These are phyloP conservation scores for Cucurbita pepo DNA, from an alignment of 306 rosid species.

Conservation along the genomic window DNA sequence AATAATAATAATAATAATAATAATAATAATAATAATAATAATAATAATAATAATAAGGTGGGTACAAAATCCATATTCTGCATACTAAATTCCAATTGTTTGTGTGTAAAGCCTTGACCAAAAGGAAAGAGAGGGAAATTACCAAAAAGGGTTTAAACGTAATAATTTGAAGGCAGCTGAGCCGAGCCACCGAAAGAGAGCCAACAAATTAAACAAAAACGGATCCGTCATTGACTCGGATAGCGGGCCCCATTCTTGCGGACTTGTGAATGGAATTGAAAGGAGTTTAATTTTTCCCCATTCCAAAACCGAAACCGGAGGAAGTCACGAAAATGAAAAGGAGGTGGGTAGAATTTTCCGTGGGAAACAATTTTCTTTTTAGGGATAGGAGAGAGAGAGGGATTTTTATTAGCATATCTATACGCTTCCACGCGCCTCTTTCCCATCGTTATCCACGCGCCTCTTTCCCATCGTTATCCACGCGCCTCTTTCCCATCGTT, in stretches of 20 bases:
- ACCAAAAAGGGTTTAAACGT: not conserved
- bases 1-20: no score
- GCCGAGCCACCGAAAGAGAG: not conserved
- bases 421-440: slow-evolving; percentile 1
- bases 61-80: not conserved
- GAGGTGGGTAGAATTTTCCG: slow-evolving; percentile 10
- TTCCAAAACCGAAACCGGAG: not conserved
- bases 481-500: no score
- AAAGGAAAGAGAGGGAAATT: not conserved
- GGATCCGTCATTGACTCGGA: not conserved
- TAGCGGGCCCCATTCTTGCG: not conserved
- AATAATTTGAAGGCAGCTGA: not conserved
- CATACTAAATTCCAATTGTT: not conserved
- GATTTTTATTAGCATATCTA: not conserved
- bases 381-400: not conserved
- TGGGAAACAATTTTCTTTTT: slow-evolving; percentile 2
- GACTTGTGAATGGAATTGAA: not conserved
- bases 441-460: not conserved
- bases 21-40: no score
- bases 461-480: not conserved
- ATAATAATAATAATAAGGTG: no score
- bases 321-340: not conserved
- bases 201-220: not conserved
- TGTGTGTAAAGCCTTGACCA: not conserved
- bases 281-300: not conserved